These are phyloP conservation scores for Brassica carinata DNA, from an alignment of 345 rosid species.

Conservation along the genomic window DNA sequence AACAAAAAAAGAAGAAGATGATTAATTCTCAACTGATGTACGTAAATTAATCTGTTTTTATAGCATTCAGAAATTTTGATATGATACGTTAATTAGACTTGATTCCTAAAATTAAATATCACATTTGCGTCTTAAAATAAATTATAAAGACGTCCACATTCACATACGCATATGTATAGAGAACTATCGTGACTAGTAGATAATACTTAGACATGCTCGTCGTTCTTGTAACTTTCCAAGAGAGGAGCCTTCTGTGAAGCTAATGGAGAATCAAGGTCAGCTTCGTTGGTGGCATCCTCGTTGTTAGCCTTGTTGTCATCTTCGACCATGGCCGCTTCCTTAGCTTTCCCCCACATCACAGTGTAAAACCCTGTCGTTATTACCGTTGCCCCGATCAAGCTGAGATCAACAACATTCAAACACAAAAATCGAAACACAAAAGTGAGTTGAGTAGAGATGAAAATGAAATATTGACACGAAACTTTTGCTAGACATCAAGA, in stretches of 20 bases:
- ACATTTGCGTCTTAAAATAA: slow-evolving; percentile 29
- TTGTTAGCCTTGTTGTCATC: slow-evolving; percentile 37
- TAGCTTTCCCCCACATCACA: slow-evolving; percentile 90
- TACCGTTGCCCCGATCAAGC: slow-evolving; percentile 69
- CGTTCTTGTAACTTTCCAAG: slow-evolving; percentile 55
- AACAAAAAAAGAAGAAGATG: no score
- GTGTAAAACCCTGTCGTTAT: slow-evolving; percentile 80
- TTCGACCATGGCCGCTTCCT: slow-evolving; percentile 55
- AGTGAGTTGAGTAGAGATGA: neutral
- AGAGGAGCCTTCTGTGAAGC: slow-evolving; percentile 56
- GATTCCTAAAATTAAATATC: slow-evolving; percentile 17
- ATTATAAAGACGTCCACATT: slow-evolving; percentile 25
- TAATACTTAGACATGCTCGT: slow-evolving; percentile 41
- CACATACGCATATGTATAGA: neutral
- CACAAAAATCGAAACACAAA: neutral
- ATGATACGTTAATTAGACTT: slow-evolving; percentile 3
- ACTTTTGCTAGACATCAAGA: neutral
- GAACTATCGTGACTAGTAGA: neutral
- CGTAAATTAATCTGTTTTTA: neutral
- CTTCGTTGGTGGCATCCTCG: slow-evolving; percentile 30
- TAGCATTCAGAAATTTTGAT: neutral
- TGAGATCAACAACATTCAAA: slow-evolving; percentile 32
- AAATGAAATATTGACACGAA: neutral
- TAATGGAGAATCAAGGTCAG: slow-evolving; percentile 34
- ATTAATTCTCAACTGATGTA: no score